Percentiles rank a stretch among this genome's conserved stretches.
Conservation (phyloP, 1,284 basidiomycete genomes). For the Hemileia vastatrix region DNA sequence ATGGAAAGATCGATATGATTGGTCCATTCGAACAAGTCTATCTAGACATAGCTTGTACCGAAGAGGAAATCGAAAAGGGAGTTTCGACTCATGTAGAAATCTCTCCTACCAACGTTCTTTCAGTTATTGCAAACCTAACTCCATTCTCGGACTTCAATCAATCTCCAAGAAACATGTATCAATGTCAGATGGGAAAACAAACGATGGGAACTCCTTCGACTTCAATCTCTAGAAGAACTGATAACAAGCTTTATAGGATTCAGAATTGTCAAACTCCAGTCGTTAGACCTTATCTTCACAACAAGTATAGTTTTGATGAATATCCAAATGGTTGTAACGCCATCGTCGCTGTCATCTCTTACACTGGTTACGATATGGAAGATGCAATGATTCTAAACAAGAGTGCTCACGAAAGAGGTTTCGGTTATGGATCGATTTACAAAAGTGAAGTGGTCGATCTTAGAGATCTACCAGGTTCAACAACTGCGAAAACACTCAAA, state of each 20-base stretch:
- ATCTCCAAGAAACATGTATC: conserved; percentile 41
- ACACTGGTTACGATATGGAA: conserved; percentile 45
- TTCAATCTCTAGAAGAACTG: conserved; percentile 36
- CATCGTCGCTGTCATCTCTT: conserved; percentile 43
- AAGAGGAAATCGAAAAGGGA: conserved; percentile 35
- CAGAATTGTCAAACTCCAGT: conserved; percentile 42
- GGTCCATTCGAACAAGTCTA: conserved; percentile 44
- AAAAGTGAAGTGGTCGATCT: conserved; percentile 40
- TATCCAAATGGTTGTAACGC: conserved; percentile 43
- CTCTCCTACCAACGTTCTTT: conserved; percentile 38
- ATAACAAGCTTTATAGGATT: conserved; percentile 45
- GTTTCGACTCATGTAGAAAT: conserved; percentile 39
- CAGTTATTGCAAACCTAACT: conserved; percentile 41
- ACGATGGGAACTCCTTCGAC: conserved; percentile 44
- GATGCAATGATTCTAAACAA: conserved; percentile 46
- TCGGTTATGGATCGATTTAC: conserved; percentile 43
- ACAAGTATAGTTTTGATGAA: conserved; percentile 42
- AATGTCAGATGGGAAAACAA: conserved; percentile 45
- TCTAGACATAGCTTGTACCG: conserved; percentile 40
- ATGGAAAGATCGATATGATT: conserved; percentile 38
- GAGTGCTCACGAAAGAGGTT: conserved; percentile 41
- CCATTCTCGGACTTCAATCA: conserved; percentile 45
- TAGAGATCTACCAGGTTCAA: conserved; percentile 25
- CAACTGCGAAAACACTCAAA: neutral
- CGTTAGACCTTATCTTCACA: conserved; percentile 39